Evolutionary conservation across 2,329 filamentous ascomycete genomes (phyloP), one percentile per base, ranked within the genome.

Genomic region (Exophiala sideris): DNA sequence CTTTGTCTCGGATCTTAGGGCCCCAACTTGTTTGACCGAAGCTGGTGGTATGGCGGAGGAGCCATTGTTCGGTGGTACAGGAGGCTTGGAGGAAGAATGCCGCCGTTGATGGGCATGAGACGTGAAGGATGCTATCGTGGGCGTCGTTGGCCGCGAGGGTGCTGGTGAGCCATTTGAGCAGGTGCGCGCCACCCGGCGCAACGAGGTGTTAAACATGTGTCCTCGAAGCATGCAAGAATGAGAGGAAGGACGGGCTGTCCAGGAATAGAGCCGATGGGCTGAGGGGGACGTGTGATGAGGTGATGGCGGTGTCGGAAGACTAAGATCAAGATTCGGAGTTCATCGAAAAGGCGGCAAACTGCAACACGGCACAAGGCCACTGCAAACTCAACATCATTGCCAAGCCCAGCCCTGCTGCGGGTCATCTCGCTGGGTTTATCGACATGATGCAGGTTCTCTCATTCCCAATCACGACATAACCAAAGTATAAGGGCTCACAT

Each of bases 51-150:
- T 60, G 10, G 58, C 49, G 3, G 63, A 51, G 12, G 73, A 71
- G 45, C 74, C 73, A 67, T 76, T 73, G 56, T 73, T 76, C 2
- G 74, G 72, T 33, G 71, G 72, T 38, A 71, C 67, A 14, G 72
- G 72, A 32, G 71, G 74, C 59, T 77, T 77, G n/a, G 74, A 76
- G 34, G 74, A 76, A 40, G 74, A 76, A 66, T 76, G 75, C 52
- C 74, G 71, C 57, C 73, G 71, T 62, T 76, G 74, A 61, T 75
- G 73, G 52, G 68, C 60, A 63, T 66, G 64, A 44, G 67, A 67
- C 54, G 67, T 67, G 52, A 61, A 68, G 58, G 61, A 70, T 65
- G 66, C 65, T 56, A 71, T 66, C 60, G 65, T 58, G 45, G 66
- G 63, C 35, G 66, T 65, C 10, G 67, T 58, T 40, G 69, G 67